phyloP scores from a whole-genome alignment of 441 rosid species.

The Populus tomentosa region DNA sequence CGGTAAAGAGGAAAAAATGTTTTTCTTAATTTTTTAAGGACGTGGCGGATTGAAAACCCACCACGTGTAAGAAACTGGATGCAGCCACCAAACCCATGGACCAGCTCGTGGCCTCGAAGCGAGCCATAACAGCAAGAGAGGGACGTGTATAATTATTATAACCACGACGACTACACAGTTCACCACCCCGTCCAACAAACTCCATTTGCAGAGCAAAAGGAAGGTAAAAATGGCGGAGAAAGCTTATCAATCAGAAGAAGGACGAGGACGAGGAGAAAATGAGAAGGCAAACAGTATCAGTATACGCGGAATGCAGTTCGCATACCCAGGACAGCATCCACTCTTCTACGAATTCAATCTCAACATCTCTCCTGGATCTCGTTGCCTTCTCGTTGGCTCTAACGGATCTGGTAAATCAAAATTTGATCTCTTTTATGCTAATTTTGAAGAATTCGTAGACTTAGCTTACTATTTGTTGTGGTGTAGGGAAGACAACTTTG shows the following conservation, averaged over 20 bases:
- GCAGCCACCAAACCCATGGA: background rate
- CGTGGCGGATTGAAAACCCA: background rate
- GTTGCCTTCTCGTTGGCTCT: conserved; percentile 93
- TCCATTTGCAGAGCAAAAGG: background rate
- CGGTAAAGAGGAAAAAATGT: background rate
- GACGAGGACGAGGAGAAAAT: background rate
- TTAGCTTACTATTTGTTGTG: background rate
- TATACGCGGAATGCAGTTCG: conserved; percentile 81
- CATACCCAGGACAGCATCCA: conserved; percentile 58
- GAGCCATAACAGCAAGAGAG: background rate
- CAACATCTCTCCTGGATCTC: conserved; percentile 72
- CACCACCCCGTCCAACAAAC: background rate
- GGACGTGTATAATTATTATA: background rate
- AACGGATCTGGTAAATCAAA: conserved; percentile 83
- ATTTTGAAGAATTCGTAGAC: background rate
- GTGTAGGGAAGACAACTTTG: conserved; percentile 77
- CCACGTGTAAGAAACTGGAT: background rate
- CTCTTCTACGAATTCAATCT: conserved; percentile 73
- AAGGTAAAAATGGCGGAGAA: conserved; percentile 36
- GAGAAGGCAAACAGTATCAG: conserved; percentile 39
- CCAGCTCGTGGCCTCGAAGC: background rate
- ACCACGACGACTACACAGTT: background rate
- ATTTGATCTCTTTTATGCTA: background rate
- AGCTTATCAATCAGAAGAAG: background rate
- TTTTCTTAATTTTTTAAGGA: background rate